phyloP scores from a whole-genome alignment of 2,329 filamentous ascomycete genomes.

The Thermoascus crustaceus region DNA sequence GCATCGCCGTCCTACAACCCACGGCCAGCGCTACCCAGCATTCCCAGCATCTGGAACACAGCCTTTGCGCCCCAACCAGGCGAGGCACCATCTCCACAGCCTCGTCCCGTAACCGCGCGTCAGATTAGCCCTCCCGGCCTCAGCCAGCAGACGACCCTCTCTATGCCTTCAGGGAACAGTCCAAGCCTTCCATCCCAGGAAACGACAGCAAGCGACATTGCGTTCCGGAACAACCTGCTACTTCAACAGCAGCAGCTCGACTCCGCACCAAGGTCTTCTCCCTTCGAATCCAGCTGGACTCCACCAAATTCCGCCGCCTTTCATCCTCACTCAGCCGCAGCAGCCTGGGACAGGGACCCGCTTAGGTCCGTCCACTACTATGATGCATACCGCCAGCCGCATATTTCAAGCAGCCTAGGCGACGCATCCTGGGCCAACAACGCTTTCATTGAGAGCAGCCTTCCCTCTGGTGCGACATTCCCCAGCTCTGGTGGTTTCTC shows the following conservation, averaged over 20 bases:
- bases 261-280: conserved; percentile 10
- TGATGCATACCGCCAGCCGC: conserved; percentile 12
- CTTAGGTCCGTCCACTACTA: conserved; percentile 2
- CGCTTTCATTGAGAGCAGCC: conserved; percentile 27
- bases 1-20: conserved; percentile 26
- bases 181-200: conserved; percentile 18
- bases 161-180: conserved; percentile 9
- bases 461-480: conserved; percentile 18
- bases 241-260: conserved; percentile 13
- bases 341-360: conserved; percentile 19
- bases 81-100: conserved; percentile 31
- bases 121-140: conserved; percentile 27
- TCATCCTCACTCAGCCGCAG: conserved; percentile 11
- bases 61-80: conserved; percentile 37
- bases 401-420: conserved; percentile 18
- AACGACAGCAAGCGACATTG: conserved; percentile 18
- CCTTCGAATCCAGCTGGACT: conserved; percentile 18
- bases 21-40: conserved; percentile 18
- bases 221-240: conserved; percentile 21
- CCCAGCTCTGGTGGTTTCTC: conserved; percentile 16
- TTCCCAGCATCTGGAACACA: conserved; percentile 40
- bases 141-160: conserved; percentile 16
- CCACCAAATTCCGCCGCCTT: conserved; percentile 10
- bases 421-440: conserved; percentile 28
- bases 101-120: conserved; percentile 20